A percentile compares a stretch with the other conserved stretches of the same genome.
Evolutionary conservation across 2,329 filamentous ascomycete species (phyloP).

Genomic region (Blumeria graminis): DNA sequence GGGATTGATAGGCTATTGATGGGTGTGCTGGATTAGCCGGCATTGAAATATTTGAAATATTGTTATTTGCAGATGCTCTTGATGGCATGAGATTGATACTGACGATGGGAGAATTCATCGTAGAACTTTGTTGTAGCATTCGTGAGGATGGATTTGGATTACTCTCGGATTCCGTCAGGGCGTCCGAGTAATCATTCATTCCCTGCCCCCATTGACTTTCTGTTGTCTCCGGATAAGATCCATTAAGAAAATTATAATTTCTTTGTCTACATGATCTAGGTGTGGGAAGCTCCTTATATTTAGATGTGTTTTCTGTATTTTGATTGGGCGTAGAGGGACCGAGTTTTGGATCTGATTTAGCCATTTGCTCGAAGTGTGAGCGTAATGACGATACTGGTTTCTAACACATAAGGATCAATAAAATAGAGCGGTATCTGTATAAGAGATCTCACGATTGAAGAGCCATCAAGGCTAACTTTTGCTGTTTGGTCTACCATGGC

Average conservation of each 20-base stretch:
- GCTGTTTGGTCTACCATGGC: constrained; percentile 20
- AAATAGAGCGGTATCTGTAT: constrained; percentile 2
- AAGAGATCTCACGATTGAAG: constrained; percentile 38
- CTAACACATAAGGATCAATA: constrained; percentile 18
- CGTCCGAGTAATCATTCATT: too few relatives aligned
- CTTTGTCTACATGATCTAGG: too few relatives aligned
- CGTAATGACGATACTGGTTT: constrained; percentile 63
- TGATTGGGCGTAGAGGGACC: constrained; percentile 20
- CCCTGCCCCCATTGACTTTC: too few relatives aligned
- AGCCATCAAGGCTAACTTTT: constrained; percentile 44
- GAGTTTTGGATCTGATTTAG: constrained; percentile 21
- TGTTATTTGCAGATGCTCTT: too few relatives aligned
- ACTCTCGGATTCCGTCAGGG: too few relatives aligned
- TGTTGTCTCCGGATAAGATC: too few relatives aligned
- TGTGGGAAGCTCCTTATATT: too few relatives aligned
- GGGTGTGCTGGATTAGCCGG: constrained; percentile 8
- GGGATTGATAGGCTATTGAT: constrained; percentile 15
- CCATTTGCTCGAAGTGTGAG: constrained; percentile 61
- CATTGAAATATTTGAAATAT: too few relatives aligned
- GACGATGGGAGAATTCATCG: too few relatives aligned
- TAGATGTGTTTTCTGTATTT: too few relatives aligned
- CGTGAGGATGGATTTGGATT: constrained; percentile 23
- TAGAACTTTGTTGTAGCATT: constrained; percentile 4
- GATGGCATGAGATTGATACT: too few relatives aligned
- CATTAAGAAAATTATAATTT: too few relatives aligned